phyloP scores from a whole-genome alignment of 2,329 filamentous ascomycete species.

The Pseudogymnoascus verrucosus region DNA sequence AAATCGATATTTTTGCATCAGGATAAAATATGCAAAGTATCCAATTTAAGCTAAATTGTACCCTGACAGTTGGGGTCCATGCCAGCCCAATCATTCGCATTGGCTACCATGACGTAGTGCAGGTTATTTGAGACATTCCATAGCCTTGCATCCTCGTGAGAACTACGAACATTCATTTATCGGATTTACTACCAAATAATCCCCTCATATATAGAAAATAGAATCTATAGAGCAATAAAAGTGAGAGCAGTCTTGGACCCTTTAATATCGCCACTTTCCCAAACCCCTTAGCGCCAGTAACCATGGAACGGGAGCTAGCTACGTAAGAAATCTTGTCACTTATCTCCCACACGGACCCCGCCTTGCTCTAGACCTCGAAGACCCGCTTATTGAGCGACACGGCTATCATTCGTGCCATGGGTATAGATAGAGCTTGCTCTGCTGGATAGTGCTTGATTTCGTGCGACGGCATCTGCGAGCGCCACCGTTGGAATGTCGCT shows the following conservation, averaged over 20 bases:
- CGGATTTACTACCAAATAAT: neutral
- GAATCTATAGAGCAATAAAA: neutral
- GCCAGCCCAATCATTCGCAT: neutral
- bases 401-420: neutral
- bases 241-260: neutral
- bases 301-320: neutral
- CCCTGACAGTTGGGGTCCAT: neutral
- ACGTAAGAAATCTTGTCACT: constrained; percentile 8
- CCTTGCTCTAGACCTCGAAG: neutral
- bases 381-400: constrained; percentile 3
- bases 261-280: neutral
- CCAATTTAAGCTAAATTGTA: neutral
- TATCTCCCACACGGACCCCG: constrained; percentile 1
- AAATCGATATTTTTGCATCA: neutral
- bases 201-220: neutral
- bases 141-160: neutral
- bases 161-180: neutral
- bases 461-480: constrained; percentile 2
- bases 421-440: neutral
- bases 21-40: neutral
- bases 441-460: neutral
- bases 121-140: neutral
- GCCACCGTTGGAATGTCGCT: constrained; percentile 10
- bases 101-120: neutral
- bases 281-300: neutral